These are phyloP conservation scores for Daldinia sp. DNA, from an alignment of 2,329 filamentous ascomycete species.

Conservation along the genomic window DNA sequence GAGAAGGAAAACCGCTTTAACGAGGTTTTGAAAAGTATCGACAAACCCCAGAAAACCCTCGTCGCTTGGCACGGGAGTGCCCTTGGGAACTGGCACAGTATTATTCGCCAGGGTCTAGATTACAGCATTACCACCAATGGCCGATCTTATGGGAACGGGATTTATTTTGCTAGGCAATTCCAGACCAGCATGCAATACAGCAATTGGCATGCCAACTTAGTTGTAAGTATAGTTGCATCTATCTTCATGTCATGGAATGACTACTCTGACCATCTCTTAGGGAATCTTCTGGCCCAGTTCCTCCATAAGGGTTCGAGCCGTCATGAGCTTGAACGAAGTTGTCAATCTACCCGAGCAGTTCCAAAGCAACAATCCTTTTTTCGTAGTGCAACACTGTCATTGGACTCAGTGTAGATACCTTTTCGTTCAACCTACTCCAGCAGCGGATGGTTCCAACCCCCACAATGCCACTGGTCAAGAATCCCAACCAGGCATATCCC, in stretches of 20 bases:
- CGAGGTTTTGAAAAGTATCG: slow-evolving; percentile 66
- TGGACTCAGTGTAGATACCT: slow-evolving; percentile 94
- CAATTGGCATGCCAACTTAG: no score
- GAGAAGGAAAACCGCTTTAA: slow-evolving; percentile 86
- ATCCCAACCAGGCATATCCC: background rate
- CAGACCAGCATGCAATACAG: slow-evolving; percentile 68
- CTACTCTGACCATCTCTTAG: slow-evolving; percentile 15
- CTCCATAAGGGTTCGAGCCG: slow-evolving; percentile 66
- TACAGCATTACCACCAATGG: slow-evolving; percentile 74
- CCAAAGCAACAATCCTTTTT: slow-evolving; percentile 65
- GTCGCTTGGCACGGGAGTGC: slow-evolving; percentile 90
- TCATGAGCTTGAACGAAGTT: slow-evolving; percentile 85
- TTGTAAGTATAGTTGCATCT: background rate
- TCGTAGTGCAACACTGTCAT: slow-evolving; percentile 79
- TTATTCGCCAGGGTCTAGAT: slow-evolving; percentile 84
- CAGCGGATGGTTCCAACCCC: no score
- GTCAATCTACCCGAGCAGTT: slow-evolving; percentile 79
- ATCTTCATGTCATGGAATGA: background rate
- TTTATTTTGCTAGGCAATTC: slow-evolving; percentile 79
- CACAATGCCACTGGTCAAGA: background rate
- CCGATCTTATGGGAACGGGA: slow-evolving; percentile 79
- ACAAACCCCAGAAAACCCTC: slow-evolving; percentile 65
- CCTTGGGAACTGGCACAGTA: slow-evolving; percentile 87
- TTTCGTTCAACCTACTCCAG: slow-evolving; percentile 61
- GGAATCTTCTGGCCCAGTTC: slow-evolving; percentile 72